Conservation (phyloP, 2,329 filamentous ascomycete genomes). For the Fusarium liriodendri region DNA sequence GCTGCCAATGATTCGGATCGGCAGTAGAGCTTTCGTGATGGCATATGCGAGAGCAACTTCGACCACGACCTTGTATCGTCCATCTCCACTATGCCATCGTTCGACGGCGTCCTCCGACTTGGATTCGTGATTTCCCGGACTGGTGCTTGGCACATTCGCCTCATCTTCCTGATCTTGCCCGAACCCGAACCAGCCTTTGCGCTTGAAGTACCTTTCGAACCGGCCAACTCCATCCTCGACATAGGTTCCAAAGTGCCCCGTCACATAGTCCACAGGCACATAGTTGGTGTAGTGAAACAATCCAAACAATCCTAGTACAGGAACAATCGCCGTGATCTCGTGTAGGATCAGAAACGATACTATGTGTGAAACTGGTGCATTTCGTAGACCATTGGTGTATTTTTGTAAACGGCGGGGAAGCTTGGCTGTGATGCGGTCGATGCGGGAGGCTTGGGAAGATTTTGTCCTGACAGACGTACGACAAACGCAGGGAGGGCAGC, state of each 20-base stretch:
- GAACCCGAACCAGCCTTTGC: constrained; percentile 85
- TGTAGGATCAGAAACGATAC: constrained; percentile 90
- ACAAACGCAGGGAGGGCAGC: constrained; percentile 10
- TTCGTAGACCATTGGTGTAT: constrained; percentile 76
- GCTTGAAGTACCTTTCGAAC: constrained; percentile 81
- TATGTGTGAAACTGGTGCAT: constrained; percentile 84
- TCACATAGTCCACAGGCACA: constrained; percentile 70
- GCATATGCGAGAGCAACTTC: constrained; percentile 91
- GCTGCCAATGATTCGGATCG: constrained; percentile 79
- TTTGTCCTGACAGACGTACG: constrained; percentile 28
- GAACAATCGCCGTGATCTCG: constrained; percentile 88
- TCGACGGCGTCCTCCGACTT: constrained; percentile 46
- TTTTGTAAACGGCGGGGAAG: constrained; percentile 75
- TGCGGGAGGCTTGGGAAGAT: constrained; percentile 51
- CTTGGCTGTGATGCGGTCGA: constrained; percentile 60
- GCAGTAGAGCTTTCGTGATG: constrained; percentile 86
- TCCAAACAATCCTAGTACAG: constrained; percentile 78
- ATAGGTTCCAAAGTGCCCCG: constrained; percentile 61
- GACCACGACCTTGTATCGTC: constrained; percentile 67
- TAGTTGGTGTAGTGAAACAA: constrained; percentile 84
- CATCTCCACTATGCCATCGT: constrained; percentile 53
- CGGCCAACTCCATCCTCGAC: constrained; percentile 73
- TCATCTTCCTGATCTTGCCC: constrained; percentile 47
- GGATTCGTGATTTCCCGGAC: constrained; percentile 10
- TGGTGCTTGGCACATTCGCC: background rate